Base-by-base conservation (phyloP, 768 basidiomycete species). In the Trametes elegans region DNA sequence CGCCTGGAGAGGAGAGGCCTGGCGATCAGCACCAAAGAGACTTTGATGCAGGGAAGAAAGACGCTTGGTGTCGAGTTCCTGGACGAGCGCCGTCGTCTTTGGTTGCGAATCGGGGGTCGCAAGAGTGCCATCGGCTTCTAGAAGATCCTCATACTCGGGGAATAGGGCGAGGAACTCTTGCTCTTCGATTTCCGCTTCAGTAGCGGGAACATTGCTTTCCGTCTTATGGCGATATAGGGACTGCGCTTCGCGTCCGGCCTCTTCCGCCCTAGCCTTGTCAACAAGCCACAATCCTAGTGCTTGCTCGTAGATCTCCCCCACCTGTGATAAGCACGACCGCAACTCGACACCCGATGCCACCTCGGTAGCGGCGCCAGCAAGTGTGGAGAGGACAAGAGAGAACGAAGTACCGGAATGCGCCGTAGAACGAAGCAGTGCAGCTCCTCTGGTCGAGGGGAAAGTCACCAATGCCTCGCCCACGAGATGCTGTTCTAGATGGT, bases 141-240 rank as follows among this genome's bases (percentile, higher is more conserved):
- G 67, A 23, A 70, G 75, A 51, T 87, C 80, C 28, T 87, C 88
- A 61, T 85, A 96, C 10, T 83, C 83, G 11, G 97, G 97, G 70
- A 99, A 99, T 26, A 98, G 68, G 5, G 81, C 72, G 40, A 85
- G 71, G 64, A 98, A 92, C 61, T 98, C 97, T 58, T 78, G 76
- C 68, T 89, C 90, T 66, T 97, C 93, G 32, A 80, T 66, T 63
- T 93, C 88, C 5, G 81, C 82, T 55, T 95, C 94, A 11, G 78
- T 79, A 9, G 77, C 68, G 26, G 77, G 77, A 26, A 78, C 73
- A 42, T 88, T 71, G 13, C 82, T 76, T 23, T 77, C 65, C 38
- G 76, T 76, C 34, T 78, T 82, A 42, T 76, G 76, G 23, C 88
- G 85, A 74, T 98, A 99, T 3, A 98, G 71, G 19, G 89, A 87